phyloP scores from a whole-genome alignment of 139 green algal species.

The Marvania coccoides region DNA sequence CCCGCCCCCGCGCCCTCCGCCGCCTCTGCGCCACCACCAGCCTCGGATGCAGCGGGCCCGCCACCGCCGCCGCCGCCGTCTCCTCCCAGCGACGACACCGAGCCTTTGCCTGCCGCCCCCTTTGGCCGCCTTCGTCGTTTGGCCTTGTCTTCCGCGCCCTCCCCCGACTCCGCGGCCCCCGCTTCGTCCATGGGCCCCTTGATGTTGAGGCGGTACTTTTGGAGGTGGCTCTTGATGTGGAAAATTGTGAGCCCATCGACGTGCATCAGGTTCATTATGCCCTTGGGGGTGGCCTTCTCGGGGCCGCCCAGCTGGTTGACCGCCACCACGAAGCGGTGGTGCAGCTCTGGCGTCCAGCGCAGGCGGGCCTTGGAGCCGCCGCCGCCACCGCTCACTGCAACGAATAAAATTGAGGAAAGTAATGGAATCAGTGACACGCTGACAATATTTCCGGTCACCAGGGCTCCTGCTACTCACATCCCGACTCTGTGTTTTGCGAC shows the following conservation, averaged over 20 bases:
- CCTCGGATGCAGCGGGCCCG: neutral
- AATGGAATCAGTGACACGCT: too few relatives aligned
- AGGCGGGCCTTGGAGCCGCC: constrained; percentile 41
- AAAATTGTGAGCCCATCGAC: constrained; percentile 75
- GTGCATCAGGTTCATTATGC: constrained; percentile 49
- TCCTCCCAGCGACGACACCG: neutral
- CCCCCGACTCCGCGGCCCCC: neutral
- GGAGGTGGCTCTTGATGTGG: constrained; percentile 86
- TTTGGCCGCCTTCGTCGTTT: neutral
- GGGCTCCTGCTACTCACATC: too few relatives aligned
- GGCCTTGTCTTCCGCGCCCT: neutral
- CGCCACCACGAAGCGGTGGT: constrained; percentile 56
- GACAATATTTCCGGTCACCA: too few relatives aligned
- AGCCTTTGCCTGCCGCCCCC: neutral
- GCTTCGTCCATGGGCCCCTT: constrained; percentile 43
- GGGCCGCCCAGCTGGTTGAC: constrained; percentile 57
- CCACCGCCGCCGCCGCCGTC: neutral
- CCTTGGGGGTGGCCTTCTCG: constrained; percentile 48
- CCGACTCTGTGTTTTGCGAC: too few relatives aligned
- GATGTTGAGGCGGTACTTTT: constrained; percentile 88
- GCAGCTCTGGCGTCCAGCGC: constrained; percentile 69
- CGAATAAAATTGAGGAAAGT: too few relatives aligned
- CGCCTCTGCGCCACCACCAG: neutral
- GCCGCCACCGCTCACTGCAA: neutral
- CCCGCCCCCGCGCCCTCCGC: neutral